phyloP scores from a whole-genome alignment of 2,329 filamentous ascomycete genomes.

The Fusarium nelsonii region DNA sequence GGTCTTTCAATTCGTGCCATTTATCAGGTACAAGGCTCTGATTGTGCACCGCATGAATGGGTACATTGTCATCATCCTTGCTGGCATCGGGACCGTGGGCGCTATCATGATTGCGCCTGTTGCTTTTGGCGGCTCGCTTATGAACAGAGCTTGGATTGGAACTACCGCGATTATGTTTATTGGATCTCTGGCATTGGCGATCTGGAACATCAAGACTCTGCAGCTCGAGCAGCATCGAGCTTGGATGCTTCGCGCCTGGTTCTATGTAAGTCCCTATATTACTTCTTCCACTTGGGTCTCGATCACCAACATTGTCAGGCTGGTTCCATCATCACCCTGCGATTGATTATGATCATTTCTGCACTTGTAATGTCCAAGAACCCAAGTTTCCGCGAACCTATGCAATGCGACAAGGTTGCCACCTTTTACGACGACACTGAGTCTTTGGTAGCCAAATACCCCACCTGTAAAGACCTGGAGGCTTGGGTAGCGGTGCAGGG shows the following conservation, averaged over 20 bases:
- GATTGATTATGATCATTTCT: slow-evolving; percentile 28
- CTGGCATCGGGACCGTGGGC: slow-evolving; percentile 59
- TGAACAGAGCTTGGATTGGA: slow-evolving; percentile 59
- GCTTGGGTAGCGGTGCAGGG: slow-evolving; percentile 28
- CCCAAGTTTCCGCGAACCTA: slow-evolving; percentile 11
- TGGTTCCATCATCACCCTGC: slow-evolving; percentile 22
- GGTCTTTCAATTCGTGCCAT: slow-evolving; percentile 62
- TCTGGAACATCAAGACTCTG: slow-evolving; percentile 68
- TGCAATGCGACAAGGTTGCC: slow-evolving; percentile 15
- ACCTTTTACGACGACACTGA: slow-evolving; percentile 15
- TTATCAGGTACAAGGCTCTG: slow-evolving; percentile 60
- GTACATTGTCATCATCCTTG: slow-evolving; percentile 64
- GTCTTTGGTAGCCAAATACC: slow-evolving; percentile 7
- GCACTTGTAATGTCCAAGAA: slow-evolving; percentile 16
- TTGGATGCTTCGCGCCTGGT: slow-evolving; percentile 67
- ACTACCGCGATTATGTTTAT: slow-evolving; percentile 60
- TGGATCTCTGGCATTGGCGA: slow-evolving; percentile 59
- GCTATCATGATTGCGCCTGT: slow-evolving; percentile 65
- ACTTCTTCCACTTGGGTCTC: fast-evolving
- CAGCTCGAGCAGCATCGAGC: slow-evolving; percentile 73
- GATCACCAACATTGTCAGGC: neutral
- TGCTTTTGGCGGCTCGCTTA: slow-evolving; percentile 65
- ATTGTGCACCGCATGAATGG: slow-evolving; percentile 72
- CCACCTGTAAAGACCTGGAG: neutral
- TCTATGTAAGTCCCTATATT: slow-evolving; percentile 1